Evolutionary conservation across 2,329 filamentous ascomycete genomes (phyloP).

Genomic region (Cadophora malorum): DNA sequence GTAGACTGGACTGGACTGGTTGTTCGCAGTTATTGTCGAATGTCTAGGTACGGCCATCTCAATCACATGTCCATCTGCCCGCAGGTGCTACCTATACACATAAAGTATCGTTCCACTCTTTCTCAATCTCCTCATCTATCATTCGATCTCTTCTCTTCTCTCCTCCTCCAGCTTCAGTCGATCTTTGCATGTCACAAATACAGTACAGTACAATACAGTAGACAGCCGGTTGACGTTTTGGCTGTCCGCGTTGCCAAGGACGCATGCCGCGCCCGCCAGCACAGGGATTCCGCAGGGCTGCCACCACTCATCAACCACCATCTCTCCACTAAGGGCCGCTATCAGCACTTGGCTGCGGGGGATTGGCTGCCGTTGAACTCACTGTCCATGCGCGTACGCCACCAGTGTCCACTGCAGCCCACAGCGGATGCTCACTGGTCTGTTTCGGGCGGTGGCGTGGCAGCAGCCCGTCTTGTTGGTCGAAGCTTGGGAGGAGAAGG

Average conservation of each 20-base stretch:
- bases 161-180: too few species aligned
- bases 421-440: neutral
- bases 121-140: too few species aligned
- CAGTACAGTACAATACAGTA: too few species aligned
- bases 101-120: too few species aligned
- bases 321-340: neutral
- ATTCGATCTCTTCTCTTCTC: too few species aligned
- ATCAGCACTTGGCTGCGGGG: neutral
- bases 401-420: slow-evolving; percentile 2
- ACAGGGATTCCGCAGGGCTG: neutral
- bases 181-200: too few species aligned
- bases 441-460: slow-evolving; percentile 7
- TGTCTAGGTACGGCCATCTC: too few species aligned
- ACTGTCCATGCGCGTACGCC: slow-evolving; percentile 12
- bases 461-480: slow-evolving; percentile 10
- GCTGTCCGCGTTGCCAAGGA: slow-evolving; percentile 9
- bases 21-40: too few species aligned
- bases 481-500: slow-evolving; percentile 9
- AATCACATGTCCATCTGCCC: neutral
- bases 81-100: too few species aligned
- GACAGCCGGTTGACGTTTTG: neutral
- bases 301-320: neutral
- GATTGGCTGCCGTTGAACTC: slow-evolving; percentile 14
- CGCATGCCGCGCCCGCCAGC: neutral
- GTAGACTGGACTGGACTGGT: too few species aligned